Base-by-base conservation (phyloP, 2,329 filamentous ascomycete species). In the Fusarium agapanthi region DNA sequence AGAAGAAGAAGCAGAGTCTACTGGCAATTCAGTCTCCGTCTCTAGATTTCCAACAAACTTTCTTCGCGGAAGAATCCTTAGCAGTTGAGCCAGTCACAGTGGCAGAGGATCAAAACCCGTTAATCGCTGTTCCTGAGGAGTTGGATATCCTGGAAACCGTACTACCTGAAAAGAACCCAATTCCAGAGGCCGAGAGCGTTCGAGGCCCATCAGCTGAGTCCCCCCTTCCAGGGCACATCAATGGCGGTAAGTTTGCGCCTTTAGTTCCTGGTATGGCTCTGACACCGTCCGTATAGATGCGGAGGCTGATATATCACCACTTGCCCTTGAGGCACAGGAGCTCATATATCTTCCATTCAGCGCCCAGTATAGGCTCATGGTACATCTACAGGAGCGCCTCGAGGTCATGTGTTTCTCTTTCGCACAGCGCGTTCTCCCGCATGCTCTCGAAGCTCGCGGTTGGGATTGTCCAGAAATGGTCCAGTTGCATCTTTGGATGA, bases 211-310 rank as follows among this genome's bases (percentile, higher is more conserved):
- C 6, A 9, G 0, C 20, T n/a, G 24, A 38, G 5, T 13, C 16
- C 7, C 15, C 6, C 1, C 0, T 3, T 8, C 5, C 16, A 7
- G 30, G 0, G 1, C 13, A 28, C 3, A 6, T 15, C 5, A 30
- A 61, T 9, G 20, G 24, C 7, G n/a, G 50, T 57, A 57, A 56
- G 50, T 6, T 22, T 37, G 24, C 2, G 3, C 7, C 3, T n/a
- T 4, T 7, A 1, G 0, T 26, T 6, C 2, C 1, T 1, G 24
- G 0, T 16, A 20, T 18, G n/a, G 12, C 16, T 10, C 20, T 48
- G 0, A 61, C 24, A 3, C 7, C 0, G 8, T 11, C 7, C 0
- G 8, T 11, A 24, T 10, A 44, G 32, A 0, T 5, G 15, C 18
- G 13, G 32, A 22, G 10, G 3, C 2, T 5, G 28, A 38, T 14